A percentile compares a stretch with the other conserved stretches of the same genome.
Conservation (phyloP, 1,284 basidiomycete species). For the Apiotrichum gracile region DNA sequence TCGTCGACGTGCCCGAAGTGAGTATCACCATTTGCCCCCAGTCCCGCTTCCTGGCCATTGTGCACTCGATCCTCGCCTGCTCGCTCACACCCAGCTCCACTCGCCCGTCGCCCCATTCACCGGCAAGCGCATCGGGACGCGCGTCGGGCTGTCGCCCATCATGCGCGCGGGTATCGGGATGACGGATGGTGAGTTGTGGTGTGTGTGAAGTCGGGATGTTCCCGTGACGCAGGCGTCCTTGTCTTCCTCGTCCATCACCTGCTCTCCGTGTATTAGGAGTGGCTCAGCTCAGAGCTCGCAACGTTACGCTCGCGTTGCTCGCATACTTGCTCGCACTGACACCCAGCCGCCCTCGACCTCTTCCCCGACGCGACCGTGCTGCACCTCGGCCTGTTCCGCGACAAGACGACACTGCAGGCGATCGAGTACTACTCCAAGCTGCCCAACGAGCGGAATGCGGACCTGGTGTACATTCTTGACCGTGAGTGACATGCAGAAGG, state of each 20-base stretch:
- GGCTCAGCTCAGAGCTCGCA: too few species aligned
- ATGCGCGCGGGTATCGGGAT: slow-evolving; percentile 91
- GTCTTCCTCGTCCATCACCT: too few species aligned
- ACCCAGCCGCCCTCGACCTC: slow-evolving; percentile 58
- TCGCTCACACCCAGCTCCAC: slow-evolving; percentile 29
- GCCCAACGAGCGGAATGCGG: slow-evolving; percentile 68
- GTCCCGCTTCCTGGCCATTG: too few species aligned
- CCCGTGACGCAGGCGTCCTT: too few species aligned
- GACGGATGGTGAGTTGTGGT: slow-evolving; percentile 60
- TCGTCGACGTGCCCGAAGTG: slow-evolving; percentile 34
- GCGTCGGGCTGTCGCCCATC: slow-evolving; percentile 82
- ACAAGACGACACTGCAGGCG: slow-evolving; percentile 82
- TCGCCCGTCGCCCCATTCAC: slow-evolving; percentile 47
- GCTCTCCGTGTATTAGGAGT: too few species aligned
- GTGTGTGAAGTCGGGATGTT: not conserved
- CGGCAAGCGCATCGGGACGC: slow-evolving; percentile 49
- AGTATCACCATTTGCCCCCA: slow-evolving; percentile 16
- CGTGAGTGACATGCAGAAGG: too few species aligned
- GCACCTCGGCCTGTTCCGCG: slow-evolving; percentile 83
- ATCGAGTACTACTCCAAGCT: slow-evolving; percentile 96
- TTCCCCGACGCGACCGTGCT: slow-evolving; percentile 84
- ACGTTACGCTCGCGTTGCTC: too few species aligned
- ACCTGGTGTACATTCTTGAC: slow-evolving; percentile 78
- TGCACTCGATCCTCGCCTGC: too few species aligned
- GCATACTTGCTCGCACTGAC: not conserved